Evolutionary conservation across 2,329 filamentous ascomycete species (phyloP).

Genomic region (Xylariaceae sp.): DNA sequence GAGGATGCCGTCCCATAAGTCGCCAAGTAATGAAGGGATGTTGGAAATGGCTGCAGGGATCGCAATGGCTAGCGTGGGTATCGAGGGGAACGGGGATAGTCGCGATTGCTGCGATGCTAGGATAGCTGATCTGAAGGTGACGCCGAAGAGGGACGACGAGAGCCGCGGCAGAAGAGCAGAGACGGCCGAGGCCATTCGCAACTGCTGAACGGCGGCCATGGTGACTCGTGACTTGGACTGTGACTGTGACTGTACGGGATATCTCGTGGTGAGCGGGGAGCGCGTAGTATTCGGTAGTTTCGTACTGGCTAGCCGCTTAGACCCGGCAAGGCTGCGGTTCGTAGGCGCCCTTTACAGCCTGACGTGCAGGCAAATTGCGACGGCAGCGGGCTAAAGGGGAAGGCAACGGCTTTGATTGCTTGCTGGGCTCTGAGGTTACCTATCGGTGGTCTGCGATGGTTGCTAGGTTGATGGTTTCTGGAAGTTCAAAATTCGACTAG

Average conservation of each 20-base stretch:
- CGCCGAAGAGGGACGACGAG: slow-evolving; percentile 38
- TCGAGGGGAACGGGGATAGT: slow-evolving; percentile 37
- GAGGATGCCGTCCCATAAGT: slow-evolving; percentile 89
- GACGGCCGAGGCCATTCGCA: slow-evolving; percentile 36
- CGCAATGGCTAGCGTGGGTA: slow-evolving; percentile 52
- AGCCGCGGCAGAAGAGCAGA: slow-evolving; percentile 53
- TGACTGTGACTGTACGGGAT: background rate
- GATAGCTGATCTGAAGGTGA: slow-evolving; percentile 40
- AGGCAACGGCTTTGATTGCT: background rate
- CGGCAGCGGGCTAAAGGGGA: background rate
- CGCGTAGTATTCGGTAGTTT: background rate
- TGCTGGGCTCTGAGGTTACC: background rate
- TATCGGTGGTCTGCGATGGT: background rate
- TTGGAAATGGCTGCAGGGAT: slow-evolving; percentile 57
- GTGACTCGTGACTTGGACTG: slow-evolving; percentile 16
- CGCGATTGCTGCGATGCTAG: slow-evolving; percentile 40
- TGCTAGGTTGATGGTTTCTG: background rate
- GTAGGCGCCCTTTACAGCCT: slow-evolving; percentile 9
- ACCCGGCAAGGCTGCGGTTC: slow-evolving; percentile 1
- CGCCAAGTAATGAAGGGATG: slow-evolving; percentile 65
- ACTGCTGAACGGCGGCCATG: slow-evolving; percentile 43
- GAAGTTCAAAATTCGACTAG: slow-evolving; percentile 18
- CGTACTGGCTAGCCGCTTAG: background rate
- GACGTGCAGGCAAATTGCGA: background rate
- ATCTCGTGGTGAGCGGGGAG: background rate